These are phyloP conservation scores for Gracilaria gracilis DNA, from an alignment of 23 red algal genomes.

Conservation along the genomic window DNA sequence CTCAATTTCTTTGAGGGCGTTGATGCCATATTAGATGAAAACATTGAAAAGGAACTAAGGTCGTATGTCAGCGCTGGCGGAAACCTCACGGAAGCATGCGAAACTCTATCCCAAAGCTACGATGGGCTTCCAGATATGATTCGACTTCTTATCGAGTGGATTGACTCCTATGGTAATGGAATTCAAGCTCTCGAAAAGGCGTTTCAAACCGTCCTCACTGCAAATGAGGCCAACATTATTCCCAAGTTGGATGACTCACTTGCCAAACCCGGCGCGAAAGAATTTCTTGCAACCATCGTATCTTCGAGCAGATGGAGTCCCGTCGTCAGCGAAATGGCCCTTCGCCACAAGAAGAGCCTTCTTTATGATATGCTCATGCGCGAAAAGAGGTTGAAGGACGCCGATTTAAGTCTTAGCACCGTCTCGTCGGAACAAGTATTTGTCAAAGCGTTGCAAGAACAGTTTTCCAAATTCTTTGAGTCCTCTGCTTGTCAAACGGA, in stretches of 20 bases:
- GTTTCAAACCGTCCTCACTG: conserved; percentile 21
- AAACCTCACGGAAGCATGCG: conserved; percentile 7
- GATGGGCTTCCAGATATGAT: conserved; percentile 52
- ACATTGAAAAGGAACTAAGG: conserved; percentile 12
- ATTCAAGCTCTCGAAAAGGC: conserved; percentile 30
- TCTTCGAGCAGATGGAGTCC: conserved; percentile 37
- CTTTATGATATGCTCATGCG: conserved; percentile 47
- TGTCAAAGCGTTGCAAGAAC: neutral
- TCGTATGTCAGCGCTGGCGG: neutral
- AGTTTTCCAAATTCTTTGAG: conserved; percentile 7
- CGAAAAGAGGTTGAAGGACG: conserved; percentile 41
- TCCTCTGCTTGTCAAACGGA: neutral
- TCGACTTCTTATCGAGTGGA: conserved; percentile 36
- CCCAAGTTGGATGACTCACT: conserved; percentile 34
- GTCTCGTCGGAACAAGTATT: conserved; percentile 1
- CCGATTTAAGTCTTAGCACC: conserved; percentile 15
- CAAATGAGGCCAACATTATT: conserved; percentile 47
- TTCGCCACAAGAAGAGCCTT: conserved; percentile 31
- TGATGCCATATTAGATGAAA: conserved; percentile 41
- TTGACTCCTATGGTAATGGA: conserved; percentile 37
- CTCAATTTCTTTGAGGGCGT: neutral
- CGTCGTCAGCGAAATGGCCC: conserved; percentile 26
- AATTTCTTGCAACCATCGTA: conserved; percentile 18
- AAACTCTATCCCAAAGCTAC: conserved; percentile 38
- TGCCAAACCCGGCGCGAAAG: conserved; percentile 12